Evolutionary conservation across 2,329 filamentous ascomycete species (phyloP), one percentile per base, ranked within the genome.

Genomic region (Cordyceps pruinosa): DNA sequence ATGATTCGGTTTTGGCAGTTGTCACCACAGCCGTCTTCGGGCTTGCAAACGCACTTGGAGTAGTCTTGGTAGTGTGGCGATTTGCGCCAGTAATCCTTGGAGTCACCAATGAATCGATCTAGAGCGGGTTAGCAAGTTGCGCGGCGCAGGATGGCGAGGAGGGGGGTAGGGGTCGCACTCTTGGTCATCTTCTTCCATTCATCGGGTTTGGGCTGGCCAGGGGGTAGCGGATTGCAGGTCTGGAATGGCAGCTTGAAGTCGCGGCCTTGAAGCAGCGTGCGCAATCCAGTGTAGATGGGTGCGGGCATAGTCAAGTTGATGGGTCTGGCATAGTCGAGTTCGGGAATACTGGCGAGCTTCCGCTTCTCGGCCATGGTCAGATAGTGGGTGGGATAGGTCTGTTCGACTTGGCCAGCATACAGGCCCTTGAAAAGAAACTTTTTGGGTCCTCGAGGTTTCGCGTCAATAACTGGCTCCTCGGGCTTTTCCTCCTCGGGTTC

Each of bases 1-100:
- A 97, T 97, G 70, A 91, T 91, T 61, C 91, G 82, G 70, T 99
- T 99, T 68, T 96, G 89, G 72, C 94, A 99, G 65, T 88, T 82
- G 61, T 97, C 90, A 61, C 85, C 89, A 66, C 94, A 97, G 35
- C 90, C 91, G 55, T 87, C 84, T 54, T 92, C 88, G 7, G 82
- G 77, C 42, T 76, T 84, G 73, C 91, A 96, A 58, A 90, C 85
- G 68, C 91, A 96, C 68, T 84, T 86, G 59, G 86, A 89, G 58
- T 84, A 90, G 60, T 89, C 82, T 64, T 90, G 85, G 64, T 87
- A 82, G 59, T 87, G 83, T 37, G 87, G 87, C 42, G 81, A 84
- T 66, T 90, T 90, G 70, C 89, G 89, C 90, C 91, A 96, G 65
- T 88, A 81, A 12, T 86, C 82, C 26, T 81, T 84, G 23, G 91